Conservation (phyloP, 2,329 filamentous ascomycete genomes). For the Penicillium corylophilum region DNA sequence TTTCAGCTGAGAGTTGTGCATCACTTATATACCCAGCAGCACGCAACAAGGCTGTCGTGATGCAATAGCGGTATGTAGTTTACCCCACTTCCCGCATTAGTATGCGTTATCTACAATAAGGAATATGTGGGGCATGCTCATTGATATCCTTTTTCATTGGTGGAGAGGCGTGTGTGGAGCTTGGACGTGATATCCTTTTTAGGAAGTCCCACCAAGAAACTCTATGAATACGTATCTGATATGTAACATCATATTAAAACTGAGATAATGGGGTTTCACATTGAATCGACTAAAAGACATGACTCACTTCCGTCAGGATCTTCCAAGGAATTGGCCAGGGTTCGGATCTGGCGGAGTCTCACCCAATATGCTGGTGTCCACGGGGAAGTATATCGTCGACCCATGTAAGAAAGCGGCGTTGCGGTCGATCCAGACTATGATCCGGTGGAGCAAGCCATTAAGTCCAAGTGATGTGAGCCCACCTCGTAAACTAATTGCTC, state of each 20-base stretch:
- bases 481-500: slow-evolving; percentile 47
- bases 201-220: neutral
- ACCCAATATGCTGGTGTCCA: slow-evolving; percentile 27
- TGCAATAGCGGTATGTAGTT: neutral
- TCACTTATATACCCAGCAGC: neutral
- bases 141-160: neutral
- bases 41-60: neutral
- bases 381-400: slow-evolving; percentile 34
- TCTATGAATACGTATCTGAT: neutral
- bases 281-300: no score
- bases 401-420: slow-evolving; percentile 42
- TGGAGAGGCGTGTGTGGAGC: neutral
- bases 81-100: slow-evolving; percentile 6
- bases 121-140: neutral
- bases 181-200: neutral
- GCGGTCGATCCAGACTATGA: slow-evolving; percentile 52
- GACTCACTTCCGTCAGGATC: slow-evolving; percentile 16
- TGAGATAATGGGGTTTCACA: no score
- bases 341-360: slow-evolving; percentile 30
- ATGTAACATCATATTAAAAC: no score
- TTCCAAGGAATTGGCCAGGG: slow-evolving; percentile 34
- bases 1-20: neutral
- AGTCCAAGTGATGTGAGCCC: slow-evolving; percentile 47
- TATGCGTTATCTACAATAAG: slow-evolving; percentile 21
- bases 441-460: slow-evolving; percentile 47